Conservation (phyloP, 805 yeast species). For the Saccharomyces kudriavzevii region DNA sequence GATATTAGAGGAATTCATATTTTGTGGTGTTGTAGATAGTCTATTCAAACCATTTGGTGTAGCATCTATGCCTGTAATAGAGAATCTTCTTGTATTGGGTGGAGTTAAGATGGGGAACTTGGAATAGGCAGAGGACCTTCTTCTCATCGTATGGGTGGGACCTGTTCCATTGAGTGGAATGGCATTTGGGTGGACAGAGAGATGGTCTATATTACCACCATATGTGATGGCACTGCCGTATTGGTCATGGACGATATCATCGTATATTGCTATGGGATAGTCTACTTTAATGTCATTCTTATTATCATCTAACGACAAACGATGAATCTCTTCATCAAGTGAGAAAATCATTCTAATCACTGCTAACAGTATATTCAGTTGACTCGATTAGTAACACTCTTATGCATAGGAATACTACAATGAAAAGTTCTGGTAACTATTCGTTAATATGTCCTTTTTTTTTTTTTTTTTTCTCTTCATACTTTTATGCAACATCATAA, state of each 20-base stretch:
- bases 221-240: background rate
- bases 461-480: background rate
- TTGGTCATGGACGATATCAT: background rate
- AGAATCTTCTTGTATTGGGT: constrained; percentile 20
- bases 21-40: background rate
- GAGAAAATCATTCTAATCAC: constrained; percentile 16
- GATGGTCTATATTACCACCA: background rate
- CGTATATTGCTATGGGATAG: background rate
- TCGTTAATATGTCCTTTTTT: background rate
- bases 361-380: background rate
- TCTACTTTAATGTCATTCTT: constrained; percentile 4
- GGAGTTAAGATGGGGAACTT: constrained; percentile 26
- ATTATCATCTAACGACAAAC: constrained; percentile 5
- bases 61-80: constrained; percentile 4
- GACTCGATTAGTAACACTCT: background rate
- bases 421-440: background rate
- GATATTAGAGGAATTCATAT: background rate
- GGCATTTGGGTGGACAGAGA: background rate
- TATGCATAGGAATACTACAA: background rate
- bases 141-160: constrained; percentile 11
- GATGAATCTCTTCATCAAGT: constrained; percentile 20
- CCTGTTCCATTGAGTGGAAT: background rate
- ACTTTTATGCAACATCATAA: background rate
- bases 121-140: constrained; percentile 26
- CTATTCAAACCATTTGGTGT: background rate